These are phyloP conservation scores for Ascochyta rabiei DNA, from an alignment of 2,329 filamentous ascomycete species.

Conservation along the genomic window DNA sequence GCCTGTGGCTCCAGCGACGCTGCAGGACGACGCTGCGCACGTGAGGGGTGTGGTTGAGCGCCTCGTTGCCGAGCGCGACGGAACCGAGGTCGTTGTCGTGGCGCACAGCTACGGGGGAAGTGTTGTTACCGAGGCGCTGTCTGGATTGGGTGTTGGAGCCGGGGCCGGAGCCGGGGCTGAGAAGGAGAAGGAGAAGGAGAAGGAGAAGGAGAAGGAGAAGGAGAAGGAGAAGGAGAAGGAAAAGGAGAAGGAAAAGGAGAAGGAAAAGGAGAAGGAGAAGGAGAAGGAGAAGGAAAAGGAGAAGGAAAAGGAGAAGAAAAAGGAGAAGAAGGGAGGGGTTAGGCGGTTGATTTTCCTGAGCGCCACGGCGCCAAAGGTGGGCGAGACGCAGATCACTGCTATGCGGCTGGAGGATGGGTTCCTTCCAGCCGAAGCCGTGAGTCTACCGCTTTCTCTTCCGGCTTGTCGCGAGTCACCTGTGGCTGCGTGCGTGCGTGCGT, in stretches of 20 bases:
- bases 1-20: slow-evolving; percentile 21
- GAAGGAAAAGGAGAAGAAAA: no score
- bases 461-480: no score
- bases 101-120: slow-evolving; percentile 25
- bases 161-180: no score
- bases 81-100: slow-evolving; percentile 37
- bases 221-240: no score
- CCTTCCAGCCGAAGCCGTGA: slow-evolving; percentile 5
- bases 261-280: no score
- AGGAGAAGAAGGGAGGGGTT: slow-evolving; percentile 29
- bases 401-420: slow-evolving; percentile 5
- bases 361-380: slow-evolving; percentile 19
- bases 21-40: slow-evolving; percentile 35
- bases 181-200: no score
- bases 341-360: slow-evolving; percentile 23
- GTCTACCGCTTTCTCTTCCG: not conserved
- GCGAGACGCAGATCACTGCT: slow-evolving; percentile 14
- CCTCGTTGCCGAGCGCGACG: slow-evolving; percentile 28
- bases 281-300: no score
- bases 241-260: no score
- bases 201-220: no score
- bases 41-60: slow-evolving; percentile 28
- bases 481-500: no score
- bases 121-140: slow-evolving; percentile 18
- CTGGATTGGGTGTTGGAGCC: not conserved